Conservation (phyloP, 768 basidiomycete genomes). For the Termitomyces sp. region DNA sequence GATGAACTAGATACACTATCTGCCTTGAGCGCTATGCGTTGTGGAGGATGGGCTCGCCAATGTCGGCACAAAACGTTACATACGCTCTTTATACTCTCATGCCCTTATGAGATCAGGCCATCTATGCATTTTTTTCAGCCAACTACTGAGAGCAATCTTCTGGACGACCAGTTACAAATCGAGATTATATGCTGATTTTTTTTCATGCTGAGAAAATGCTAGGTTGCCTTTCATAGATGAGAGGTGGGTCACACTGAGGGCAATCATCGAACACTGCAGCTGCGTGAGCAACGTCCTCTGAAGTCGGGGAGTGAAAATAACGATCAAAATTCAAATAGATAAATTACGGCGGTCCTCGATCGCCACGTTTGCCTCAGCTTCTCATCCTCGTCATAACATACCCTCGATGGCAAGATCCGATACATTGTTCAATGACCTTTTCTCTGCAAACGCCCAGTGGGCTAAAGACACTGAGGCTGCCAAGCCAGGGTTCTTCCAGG, state of each 20-base stretch:
- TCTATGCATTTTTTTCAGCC: conserved; percentile 10
- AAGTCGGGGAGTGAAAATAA: neutral
- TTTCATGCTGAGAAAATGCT: neutral
- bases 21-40: conserved; percentile 9
- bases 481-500: conserved; percentile 60
- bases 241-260: no score
- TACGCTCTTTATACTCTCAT: conserved; percentile 5
- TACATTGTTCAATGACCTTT: conserved; percentile 22
- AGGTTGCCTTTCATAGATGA: no score
- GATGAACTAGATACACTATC: conserved; percentile 64
- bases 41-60: conserved; percentile 8
- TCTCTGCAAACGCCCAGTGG: conserved; percentile 62
- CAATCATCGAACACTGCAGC: no score
- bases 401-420: conserved; percentile 11
- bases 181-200: neutral
- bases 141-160: neutral
- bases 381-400: neutral
- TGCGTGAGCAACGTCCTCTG: no score
- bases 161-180: neutral
- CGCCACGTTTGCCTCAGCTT: no score
- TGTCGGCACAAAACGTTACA: conserved; percentile 12
- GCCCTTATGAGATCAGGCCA: conserved; percentile 15
- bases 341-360: neutral
- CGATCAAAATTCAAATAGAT: neutral
- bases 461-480: conserved; percentile 47